These are phyloP conservation scores for Colletotrichum paranaense DNA, from an alignment of 2,329 filamentous ascomycete species.

Conservation along the genomic window DNA sequence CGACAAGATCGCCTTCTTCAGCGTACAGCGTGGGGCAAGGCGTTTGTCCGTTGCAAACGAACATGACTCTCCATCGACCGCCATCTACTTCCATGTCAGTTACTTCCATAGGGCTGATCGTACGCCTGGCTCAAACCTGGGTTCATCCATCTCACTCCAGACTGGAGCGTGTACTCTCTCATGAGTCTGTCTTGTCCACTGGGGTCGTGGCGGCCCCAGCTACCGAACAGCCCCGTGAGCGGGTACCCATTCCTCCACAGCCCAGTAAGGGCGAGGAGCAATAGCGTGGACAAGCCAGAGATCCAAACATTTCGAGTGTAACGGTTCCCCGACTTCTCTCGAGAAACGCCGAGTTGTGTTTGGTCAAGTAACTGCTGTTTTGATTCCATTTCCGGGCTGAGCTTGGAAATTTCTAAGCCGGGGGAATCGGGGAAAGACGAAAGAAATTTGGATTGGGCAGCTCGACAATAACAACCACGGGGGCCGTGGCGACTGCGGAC, in stretches of 20 bases:
- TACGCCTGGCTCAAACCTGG: background rate
- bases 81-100: constrained; percentile 9
- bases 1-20: constrained; percentile 21
- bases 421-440: background rate
- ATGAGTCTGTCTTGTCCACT: constrained; percentile 1
- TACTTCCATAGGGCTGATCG: too few species aligned
- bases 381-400: constrained; percentile 13
- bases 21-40: constrained; percentile 27
- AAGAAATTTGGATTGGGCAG: background rate
- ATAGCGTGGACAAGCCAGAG: background rate
- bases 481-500: background rate
- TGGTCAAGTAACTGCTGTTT: constrained; percentile 2
- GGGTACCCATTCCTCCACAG: background rate
- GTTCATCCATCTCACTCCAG: constrained; percentile 29
- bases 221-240: background rate
- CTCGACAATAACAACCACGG: background rate
- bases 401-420: too few species aligned
- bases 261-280: background rate
- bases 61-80: constrained; percentile 31
- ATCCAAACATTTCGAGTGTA: background rate
- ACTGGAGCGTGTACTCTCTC: constrained; percentile 13
- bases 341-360: background rate
- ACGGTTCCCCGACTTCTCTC: background rate
- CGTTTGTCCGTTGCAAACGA: constrained; percentile 26
- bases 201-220: background rate